These are phyloP conservation scores for Cladosporium oxysporum DNA, from an alignment of 2,329 filamentous ascomycete genomes.

Conservation along the genomic window DNA sequence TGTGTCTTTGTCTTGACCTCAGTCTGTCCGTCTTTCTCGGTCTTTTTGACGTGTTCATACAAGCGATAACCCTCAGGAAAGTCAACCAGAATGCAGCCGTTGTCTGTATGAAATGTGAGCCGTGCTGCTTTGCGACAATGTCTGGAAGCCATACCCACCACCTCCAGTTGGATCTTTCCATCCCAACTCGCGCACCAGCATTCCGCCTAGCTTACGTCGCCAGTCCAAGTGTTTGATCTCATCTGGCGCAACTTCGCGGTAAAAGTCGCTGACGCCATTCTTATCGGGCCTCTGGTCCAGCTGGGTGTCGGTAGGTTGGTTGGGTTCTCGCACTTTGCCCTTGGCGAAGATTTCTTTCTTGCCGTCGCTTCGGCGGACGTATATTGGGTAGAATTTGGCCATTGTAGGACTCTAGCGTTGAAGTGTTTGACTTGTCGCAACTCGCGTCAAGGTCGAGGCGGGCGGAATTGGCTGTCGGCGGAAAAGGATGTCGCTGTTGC, in stretches of 20 bases:
- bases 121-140: neutral
- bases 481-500: too few relatives aligned
- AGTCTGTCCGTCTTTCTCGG: slow-evolving; percentile 45
- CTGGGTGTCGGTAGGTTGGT: slow-evolving; percentile 54
- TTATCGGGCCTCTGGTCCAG: slow-evolving; percentile 54
- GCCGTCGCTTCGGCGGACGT: slow-evolving; percentile 52
- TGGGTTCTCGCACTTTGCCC: slow-evolving; percentile 53
- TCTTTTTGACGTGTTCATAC: slow-evolving; percentile 59
- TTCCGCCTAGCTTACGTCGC: slow-evolving; percentile 60
- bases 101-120: slow-evolving; percentile 31
- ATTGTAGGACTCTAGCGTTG: slow-evolving; percentile 30
- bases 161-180: slow-evolving; percentile 25
- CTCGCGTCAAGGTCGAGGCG: neutral
- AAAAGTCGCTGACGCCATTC: slow-evolving; percentile 57
- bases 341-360: slow-evolving; percentile 52
- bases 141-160: slow-evolving; percentile 20
- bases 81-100: slow-evolving; percentile 53
- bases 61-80: slow-evolving; percentile 60
- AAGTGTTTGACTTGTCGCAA: neutral
- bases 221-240: slow-evolving; percentile 59
- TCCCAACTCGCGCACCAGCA: slow-evolving; percentile 55
- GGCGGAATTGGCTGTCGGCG: neutral
- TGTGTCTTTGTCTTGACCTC: slow-evolving; percentile 52
- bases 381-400: slow-evolving; percentile 51
- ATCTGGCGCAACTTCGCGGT: slow-evolving; percentile 52